Conservation (phyloP, 352 stramenopile species). For the Globisporangium rhizosaccharum region DNA sequence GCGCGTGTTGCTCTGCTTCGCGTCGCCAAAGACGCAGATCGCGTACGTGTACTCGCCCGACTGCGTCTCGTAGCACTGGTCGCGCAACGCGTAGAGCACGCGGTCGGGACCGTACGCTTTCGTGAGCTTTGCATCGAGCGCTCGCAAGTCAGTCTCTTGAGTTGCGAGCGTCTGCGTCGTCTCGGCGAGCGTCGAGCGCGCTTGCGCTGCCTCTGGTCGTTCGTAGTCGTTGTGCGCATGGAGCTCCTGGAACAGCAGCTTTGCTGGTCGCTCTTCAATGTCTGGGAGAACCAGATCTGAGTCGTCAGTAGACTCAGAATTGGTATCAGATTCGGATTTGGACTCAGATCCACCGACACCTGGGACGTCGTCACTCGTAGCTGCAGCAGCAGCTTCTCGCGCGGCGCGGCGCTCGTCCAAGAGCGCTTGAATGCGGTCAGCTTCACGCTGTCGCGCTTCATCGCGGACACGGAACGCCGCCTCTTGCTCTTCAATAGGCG, state of each 20-base stretch:
- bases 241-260: slow-evolving; percentile 52
- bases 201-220: slow-evolving; percentile 36
- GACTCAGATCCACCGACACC: slow-evolving; percentile 1
- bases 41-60: slow-evolving; percentile 84
- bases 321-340: no score
- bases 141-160: slow-evolving; percentile 27
- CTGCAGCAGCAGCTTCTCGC: slow-evolving; percentile 21
- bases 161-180: slow-evolving; percentile 30
- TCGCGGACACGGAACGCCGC: slow-evolving; percentile 45
- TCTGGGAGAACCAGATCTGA: slow-evolving; percentile 44
- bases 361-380: slow-evolving; percentile 16
- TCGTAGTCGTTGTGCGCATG: slow-evolving; percentile 32
- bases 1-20: slow-evolving; percentile 76
- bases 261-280: slow-evolving; percentile 51
- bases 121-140: slow-evolving; percentile 28
- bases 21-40: slow-evolving; percentile 79
- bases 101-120: slow-evolving; percentile 61
- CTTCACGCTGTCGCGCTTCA: slow-evolving; percentile 44
- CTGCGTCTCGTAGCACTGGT: slow-evolving; percentile 64
- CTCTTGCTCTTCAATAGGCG: slow-evolving; percentile 43
- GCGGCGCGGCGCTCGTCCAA: slow-evolving; percentile 38
- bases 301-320: slow-evolving; percentile 9
- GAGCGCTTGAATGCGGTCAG: slow-evolving; percentile 42
- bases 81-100: slow-evolving; percentile 59
- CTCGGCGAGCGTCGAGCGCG: slow-evolving; percentile 40